Conservation (phyloP, 2,329 filamentous ascomycete genomes). For the Xylogone sp. region DNA sequence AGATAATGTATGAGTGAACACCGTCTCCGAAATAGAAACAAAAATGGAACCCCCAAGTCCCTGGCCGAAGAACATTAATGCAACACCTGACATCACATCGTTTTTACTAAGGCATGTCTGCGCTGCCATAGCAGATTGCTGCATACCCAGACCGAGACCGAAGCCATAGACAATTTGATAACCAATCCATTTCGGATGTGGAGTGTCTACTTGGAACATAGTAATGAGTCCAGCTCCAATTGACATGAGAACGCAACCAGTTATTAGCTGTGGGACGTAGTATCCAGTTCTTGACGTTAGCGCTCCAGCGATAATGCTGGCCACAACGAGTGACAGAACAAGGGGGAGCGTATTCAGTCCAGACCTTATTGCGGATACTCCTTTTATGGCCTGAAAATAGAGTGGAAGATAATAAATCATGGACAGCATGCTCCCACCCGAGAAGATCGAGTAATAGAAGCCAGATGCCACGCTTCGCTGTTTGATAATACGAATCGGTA, state of each 20-base stretch:
- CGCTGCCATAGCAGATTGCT: conserved; percentile 23
- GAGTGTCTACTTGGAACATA: conserved; percentile 30
- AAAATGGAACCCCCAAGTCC: conserved; percentile 33
- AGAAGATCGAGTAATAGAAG: conserved; percentile 27
- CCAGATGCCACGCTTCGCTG: conserved; percentile 32
- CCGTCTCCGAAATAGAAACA: conserved; percentile 24
- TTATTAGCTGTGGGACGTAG: conserved; percentile 20
- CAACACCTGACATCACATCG: conserved; percentile 26
- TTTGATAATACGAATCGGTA: conserved; percentile 34
- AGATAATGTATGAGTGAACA: conserved; percentile 23
- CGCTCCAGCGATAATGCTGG: conserved; percentile 25
- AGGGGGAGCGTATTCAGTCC: conserved; percentile 31
- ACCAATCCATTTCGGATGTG: conserved; percentile 31
- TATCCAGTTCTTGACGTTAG: conserved; percentile 26
- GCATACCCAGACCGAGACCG: conserved; percentile 26
- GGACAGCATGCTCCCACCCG: conserved; percentile 30
- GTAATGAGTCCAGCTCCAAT: conserved; percentile 38
- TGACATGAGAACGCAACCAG: conserved; percentile 22
- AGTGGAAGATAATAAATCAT: conserved; percentile 46
- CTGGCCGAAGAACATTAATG: conserved; percentile 32
- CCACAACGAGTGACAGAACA: conserved; percentile 28
- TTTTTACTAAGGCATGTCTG: conserved; percentile 21
- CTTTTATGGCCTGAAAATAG: conserved; percentile 44
- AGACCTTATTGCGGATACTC: conserved; percentile 31
- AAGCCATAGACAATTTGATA: conserved; percentile 24